Percentiles rank a stretch among this genome's conserved stretches.
phyloP scores from a whole-genome alignment of 495 filamentous ascomycete species.

The Antarctomyces pellizariae region DNA sequence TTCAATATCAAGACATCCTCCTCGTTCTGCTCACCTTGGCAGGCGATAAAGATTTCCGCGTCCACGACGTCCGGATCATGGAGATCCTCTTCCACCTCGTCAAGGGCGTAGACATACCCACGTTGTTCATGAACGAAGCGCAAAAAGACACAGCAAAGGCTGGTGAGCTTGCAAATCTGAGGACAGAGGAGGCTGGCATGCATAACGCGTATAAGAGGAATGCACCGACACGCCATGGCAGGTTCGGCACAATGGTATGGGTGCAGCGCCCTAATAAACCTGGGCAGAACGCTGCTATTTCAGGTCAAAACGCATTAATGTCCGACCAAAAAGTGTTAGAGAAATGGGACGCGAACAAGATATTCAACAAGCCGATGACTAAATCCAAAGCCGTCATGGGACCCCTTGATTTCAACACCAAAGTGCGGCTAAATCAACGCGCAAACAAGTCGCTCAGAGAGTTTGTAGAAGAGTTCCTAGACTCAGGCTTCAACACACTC shows the following conservation, averaged over 20 bases:
- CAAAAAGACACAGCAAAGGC: constrained; percentile 38
- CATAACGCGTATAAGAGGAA: constrained; percentile 52
- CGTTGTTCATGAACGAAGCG: constrained; percentile 64
- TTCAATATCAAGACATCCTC: constrained; percentile 75
- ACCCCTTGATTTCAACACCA: constrained; percentile 51
- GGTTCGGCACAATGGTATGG: constrained; percentile 97
- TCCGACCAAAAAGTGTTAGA: constrained; percentile 23
- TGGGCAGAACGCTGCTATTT: constrained; percentile 60
- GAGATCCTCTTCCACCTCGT: constrained; percentile 81
- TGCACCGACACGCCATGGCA: constrained; percentile 70
- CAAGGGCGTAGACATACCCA: constrained; percentile 69
- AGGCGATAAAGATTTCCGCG: constrained; percentile 73
- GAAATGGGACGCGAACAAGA: constrained; percentile 84
- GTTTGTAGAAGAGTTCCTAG: constrained; percentile 87
- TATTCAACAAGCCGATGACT: constrained; percentile 57
- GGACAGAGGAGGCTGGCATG: constrained; percentile 63
- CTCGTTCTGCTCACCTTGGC: constrained; percentile 62
- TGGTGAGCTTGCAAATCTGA: constrained; percentile 47
- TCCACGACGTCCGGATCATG: constrained; percentile 64
- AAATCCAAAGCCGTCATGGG: constrained; percentile 39
- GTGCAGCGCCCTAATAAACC: constrained; percentile 63
- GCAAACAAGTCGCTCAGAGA: constrained; percentile 48
- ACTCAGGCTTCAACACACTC: constrained; percentile 88
- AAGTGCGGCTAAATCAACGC: constrained; percentile 35
- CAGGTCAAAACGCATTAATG: constrained; percentile 57